Base-by-base conservation (phyloP, 148 eudicot genomes). In the Rhododendron henanense region DNA sequence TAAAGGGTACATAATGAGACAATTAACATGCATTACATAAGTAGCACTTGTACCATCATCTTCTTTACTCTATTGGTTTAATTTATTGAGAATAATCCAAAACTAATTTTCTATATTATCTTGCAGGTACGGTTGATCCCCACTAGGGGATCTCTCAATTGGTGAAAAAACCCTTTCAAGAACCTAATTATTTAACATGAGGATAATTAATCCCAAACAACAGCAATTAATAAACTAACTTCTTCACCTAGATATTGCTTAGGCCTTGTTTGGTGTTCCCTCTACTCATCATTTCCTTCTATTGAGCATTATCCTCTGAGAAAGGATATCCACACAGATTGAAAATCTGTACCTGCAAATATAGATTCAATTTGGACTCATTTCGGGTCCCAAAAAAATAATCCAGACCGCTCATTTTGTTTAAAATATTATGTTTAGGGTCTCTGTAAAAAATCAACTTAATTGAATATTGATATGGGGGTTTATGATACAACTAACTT, bases 71-170 rank as follows among this genome's bases (percentile, higher is more conserved):
- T 86, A 28, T 16, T 21, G 2, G 75, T 39, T 13, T 63, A 63
- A 28, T 39, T 61, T 63, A 37, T 63, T 39, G 13, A 23, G 48
- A 44, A 69, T 47, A n/a, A 63, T 83, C 78, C 81, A 14, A 45
- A 83, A 77, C 69, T 77, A 37, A 86, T 90, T 57, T 79, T 87
- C 84, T 74, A 85, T n/a, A 76, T n/a, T 87, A 78, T 83, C 85
- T 65, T 67, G 1, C 33, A 51, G 79, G 78, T 82, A 67, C 16
- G 45, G 71, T 37, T 39, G 39, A 84, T 87, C 82, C 35, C 89
- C 83, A 87, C 87, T 50, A 6, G 50, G 69, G 41, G 73, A 76
- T 33, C 82, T 35, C 18, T 47, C 79, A 45, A 83, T 83, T 85
- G 85, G 87, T 89, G 19, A 2, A 16, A n/a, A n/a, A 39, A 6